Percentiles rank a stretch among this genome's conserved stretches.
These are phyloP conservation scores for Nymphaea thermarum DNA, from an alignment of 164 flowering plant species.

Conservation along the genomic window DNA sequence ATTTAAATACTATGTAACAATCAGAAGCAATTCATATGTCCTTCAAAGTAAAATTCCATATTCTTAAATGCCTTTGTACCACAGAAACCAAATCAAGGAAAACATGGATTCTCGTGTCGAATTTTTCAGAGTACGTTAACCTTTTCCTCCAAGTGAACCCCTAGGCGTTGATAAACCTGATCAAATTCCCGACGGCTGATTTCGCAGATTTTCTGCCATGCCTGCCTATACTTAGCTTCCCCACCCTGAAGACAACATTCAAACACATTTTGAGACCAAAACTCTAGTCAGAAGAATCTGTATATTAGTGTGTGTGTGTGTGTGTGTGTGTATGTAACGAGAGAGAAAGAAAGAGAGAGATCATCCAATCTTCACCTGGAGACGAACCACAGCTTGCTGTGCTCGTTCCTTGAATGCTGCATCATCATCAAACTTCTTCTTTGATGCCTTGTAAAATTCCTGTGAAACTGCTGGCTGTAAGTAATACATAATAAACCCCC, in stretches of 20 bases:
- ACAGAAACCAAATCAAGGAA: too few species aligned
- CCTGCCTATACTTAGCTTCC: slow-evolving; percentile 49
- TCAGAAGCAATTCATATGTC: too few species aligned
- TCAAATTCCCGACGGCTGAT: slow-evolving; percentile 78
- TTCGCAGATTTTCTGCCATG: slow-evolving; percentile 89
- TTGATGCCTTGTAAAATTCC: slow-evolving; percentile 84
- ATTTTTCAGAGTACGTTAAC: slow-evolving; percentile 17
- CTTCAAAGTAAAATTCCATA: too few species aligned
- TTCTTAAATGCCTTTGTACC: too few species aligned
- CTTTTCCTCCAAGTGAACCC: slow-evolving; percentile 85
- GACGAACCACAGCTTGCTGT: slow-evolving; percentile 81
- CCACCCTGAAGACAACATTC: slow-evolving; percentile 43
- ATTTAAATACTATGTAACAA: too few species aligned
- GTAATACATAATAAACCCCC: slow-evolving; percentile 7
- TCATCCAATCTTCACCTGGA: slow-evolving; percentile 48
- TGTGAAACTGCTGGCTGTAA: slow-evolving; percentile 14
- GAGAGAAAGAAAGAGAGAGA: too few species aligned
- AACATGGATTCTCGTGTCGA: too few species aligned
- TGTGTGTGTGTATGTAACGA: too few species aligned
- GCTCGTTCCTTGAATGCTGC: slow-evolving; percentile 76
- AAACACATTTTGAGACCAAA: slow-evolving; percentile 1
- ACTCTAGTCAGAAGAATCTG: too few species aligned
- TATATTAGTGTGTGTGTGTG: too few species aligned
- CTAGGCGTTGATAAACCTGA: slow-evolving; percentile 71
- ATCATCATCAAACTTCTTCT: slow-evolving; percentile 73